Base-by-base conservation (phyloP, 1,284 basidiomycete genomes). In the Phaffia rhodozyma region DNA sequence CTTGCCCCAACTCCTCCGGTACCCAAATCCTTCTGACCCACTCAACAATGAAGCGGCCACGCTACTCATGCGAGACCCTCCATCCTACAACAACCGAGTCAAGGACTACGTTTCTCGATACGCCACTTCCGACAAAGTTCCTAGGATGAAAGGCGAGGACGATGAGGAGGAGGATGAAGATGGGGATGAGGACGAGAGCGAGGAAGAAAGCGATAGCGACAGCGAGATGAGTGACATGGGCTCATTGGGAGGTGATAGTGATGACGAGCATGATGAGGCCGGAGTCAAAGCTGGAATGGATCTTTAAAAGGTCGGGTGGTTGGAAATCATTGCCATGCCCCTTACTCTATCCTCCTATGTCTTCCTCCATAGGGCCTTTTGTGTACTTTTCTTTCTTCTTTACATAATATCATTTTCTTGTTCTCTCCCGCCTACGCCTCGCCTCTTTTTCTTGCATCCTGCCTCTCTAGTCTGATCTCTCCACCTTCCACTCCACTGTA, bases 11-110 rank as follows among this genome's bases (percentile, higher is more conserved):
- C 83, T 98, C 4, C 79, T 98, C 62, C 86, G 93, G 55, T 98
- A 98, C 76, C 94, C 94, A 67, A 98, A 98, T 76, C 93, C 96
- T 13, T 90, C 92, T 66, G 94, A 98, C 75, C 96, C 94, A 1
- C 79, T 98, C 61, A 98, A 98, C 70, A 94, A 94, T 23, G 94
- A 98, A 76, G 94, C 96, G 23, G 94, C 94, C 11, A 90, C 94
- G 0, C 78, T 98, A 48, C 83, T 97, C 68, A 94, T 97, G 89
- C 86, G 93, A 21, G 93, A 97, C 73, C 90, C 91, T 30, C 92
- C 94, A 76, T 88, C 89, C 67, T 97, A 97, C 71, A 90, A 93
- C 69, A 81, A 81, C 43, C 93, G 91, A 75, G 91, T 97, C 65
- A 90, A 91, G 73, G 74, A 76, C 21, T 79, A 79, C 66, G 78